Evolutionary conservation across 139 green algal genomes (phyloP).

Genomic region (Zygnema cylindricum): DNA sequence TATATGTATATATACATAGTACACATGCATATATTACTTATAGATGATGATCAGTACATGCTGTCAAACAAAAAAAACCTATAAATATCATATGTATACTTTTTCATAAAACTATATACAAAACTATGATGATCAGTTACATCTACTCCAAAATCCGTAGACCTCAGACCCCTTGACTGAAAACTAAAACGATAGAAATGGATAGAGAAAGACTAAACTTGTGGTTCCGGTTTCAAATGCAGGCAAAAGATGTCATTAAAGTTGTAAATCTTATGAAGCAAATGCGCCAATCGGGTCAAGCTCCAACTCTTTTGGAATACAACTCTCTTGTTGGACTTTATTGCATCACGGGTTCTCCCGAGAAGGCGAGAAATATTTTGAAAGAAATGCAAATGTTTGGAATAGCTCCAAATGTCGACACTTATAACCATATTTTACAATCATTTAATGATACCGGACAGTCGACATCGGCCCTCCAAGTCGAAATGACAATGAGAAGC

Average conservation of each 20-base stretch:
- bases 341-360: not conserved
- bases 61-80: too few species aligned
- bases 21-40: too few species aligned
- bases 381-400: not conserved
- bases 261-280: not conserved
- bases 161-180: too few species aligned
- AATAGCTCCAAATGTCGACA: not conserved
- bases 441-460: not conserved
- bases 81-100: too few species aligned
- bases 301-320: not conserved
- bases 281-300: not conserved
- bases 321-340: not conserved
- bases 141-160: too few species aligned
- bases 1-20: too few species aligned
- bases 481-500: not conserved
- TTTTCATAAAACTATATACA: too few species aligned
- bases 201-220: too few species aligned
- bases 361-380: not conserved
- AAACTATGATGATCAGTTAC: too few species aligned
- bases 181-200: too few species aligned
- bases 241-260: not conserved
- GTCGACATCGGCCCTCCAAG: not conserved
- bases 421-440: not conserved
- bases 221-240: too few species aligned
- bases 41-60: too few species aligned